phyloP scores from a whole-genome alignment of 1,139 yeast species.

The Hanseniaspora uvarum region DNA sequence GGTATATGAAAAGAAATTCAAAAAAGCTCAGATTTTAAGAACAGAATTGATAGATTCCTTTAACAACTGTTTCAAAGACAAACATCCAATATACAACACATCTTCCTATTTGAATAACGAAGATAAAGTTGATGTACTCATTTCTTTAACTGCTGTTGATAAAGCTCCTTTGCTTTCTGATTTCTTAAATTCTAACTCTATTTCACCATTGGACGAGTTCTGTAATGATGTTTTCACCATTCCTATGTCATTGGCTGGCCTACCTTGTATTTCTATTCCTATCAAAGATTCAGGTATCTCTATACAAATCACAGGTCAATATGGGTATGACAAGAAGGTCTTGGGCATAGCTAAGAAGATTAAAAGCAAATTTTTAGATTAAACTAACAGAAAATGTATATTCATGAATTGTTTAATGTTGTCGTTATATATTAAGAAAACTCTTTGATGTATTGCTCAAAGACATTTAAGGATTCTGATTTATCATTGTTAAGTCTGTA shows the following conservation, averaged over 20 bases:
- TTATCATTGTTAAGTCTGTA: constrained; percentile 62
- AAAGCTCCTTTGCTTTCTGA: constrained; percentile 46
- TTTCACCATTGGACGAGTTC: constrained; percentile 53
- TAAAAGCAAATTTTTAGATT: neutral
- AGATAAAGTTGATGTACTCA: constrained; percentile 53
- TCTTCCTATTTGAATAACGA: constrained; percentile 20
- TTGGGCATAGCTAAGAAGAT: constrained; percentile 33
- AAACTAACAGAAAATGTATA: too few species aligned
- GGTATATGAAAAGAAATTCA: constrained; percentile 63
- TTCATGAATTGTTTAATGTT: too few species aligned
- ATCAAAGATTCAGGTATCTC: constrained; percentile 42
- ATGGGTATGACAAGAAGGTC: constrained; percentile 63
- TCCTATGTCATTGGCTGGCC: constrained; percentile 84
- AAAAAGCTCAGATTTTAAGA: constrained; percentile 65
- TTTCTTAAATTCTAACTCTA: constrained; percentile 31
- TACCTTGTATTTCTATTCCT: constrained; percentile 78
- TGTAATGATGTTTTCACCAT: constrained; percentile 77
- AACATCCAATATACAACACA: constrained; percentile 36
- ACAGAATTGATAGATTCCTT: constrained; percentile 52
- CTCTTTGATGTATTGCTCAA: constrained; percentile 20
- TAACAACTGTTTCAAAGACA: constrained; percentile 47
- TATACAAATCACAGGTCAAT: constrained; percentile 76
- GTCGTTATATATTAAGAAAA: neutral
- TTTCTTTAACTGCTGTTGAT: constrained; percentile 65
- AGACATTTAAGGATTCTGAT: constrained; percentile 30